Evolutionary conservation across 176 grass and related monocot genomes (phyloP).

Genomic region (Hsuehochloa calcarea): DNA sequence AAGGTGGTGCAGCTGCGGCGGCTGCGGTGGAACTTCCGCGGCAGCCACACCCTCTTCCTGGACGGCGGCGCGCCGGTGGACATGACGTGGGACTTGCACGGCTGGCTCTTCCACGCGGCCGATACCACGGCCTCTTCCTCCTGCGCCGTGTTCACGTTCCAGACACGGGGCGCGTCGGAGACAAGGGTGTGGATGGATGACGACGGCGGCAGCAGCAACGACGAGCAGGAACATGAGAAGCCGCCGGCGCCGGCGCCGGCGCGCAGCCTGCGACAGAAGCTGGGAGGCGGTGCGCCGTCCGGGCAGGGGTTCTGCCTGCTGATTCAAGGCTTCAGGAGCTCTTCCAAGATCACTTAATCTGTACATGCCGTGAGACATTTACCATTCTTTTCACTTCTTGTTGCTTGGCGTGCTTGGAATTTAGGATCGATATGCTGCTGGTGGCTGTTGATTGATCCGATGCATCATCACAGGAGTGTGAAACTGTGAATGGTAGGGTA

Average conservation of each 20-base stretch:
- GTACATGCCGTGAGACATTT: slow-evolving; percentile 37
- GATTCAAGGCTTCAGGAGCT: slow-evolving; percentile 55
- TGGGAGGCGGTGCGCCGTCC: neutral
- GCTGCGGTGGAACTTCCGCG: slow-evolving; percentile 65
- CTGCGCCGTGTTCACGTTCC: slow-evolving; percentile 67
- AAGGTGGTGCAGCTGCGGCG: slow-evolving; percentile 48
- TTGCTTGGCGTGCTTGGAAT: slow-evolving; percentile 23
- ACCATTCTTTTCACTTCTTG: slow-evolving; percentile 18
- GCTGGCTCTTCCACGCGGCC: slow-evolving; percentile 51
- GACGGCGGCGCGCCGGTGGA: slow-evolving; percentile 59
- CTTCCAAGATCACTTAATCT: slow-evolving; percentile 49
- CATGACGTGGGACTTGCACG: slow-evolving; percentile 71
- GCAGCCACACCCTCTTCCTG: slow-evolving; percentile 58
- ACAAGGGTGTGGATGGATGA: slow-evolving; percentile 44
- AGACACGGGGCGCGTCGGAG: slow-evolving; percentile 44
- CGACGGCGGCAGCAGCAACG: neutral
- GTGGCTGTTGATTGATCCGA: slow-evolving; percentile 22
- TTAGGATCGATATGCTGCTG: slow-evolving; percentile 28
- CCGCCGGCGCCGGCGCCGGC: neutral
- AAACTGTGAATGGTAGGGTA: slow-evolving; percentile 41
- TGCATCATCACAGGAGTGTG: slow-evolving; percentile 19
- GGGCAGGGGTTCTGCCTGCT: slow-evolving; percentile 60
- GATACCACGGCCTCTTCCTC: slow-evolving; percentile 15
- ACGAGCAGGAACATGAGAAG: slow-evolving; percentile 20
- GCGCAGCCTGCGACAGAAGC: slow-evolving; percentile 27